phyloP scores from a whole-genome alignment of 148 eudicot species.

The Chenopodium suecicum region DNA sequence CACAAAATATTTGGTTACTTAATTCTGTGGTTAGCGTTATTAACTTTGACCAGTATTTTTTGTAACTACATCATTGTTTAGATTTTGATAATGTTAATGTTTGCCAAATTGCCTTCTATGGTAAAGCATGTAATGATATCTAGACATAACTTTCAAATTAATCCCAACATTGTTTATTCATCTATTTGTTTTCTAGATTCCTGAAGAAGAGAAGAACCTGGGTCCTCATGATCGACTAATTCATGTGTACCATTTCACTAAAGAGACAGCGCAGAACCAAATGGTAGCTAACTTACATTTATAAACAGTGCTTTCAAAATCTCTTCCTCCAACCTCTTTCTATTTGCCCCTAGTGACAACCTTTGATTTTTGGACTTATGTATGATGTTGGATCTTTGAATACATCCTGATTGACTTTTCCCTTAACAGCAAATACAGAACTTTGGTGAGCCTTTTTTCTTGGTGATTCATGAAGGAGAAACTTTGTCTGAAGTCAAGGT shows the following conservation, averaged over 20 bases:
- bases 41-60: neutral
- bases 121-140: neutral
- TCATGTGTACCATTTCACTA: constrained; percentile 83
- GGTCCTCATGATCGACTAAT: constrained; percentile 77
- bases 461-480: constrained; percentile 87
- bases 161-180: neutral
- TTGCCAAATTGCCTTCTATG: neutral
- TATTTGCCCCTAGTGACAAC: neutral
- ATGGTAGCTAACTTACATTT: constrained; percentile 36
- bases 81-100: neutral
- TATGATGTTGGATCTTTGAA: neutral
- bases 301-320: neutral
- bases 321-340: neutral
- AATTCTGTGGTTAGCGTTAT: neutral
- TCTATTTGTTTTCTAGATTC: constrained; percentile 49
- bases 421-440: constrained; percentile 70
- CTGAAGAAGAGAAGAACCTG: constrained; percentile 86
- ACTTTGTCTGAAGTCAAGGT: constrained; percentile 75
- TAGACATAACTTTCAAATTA: neutral
- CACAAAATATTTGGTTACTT: neutral
- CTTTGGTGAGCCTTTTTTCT: constrained; percentile 88
- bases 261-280: constrained; percentile 84
- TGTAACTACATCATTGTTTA: neutral
- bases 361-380: neutral
- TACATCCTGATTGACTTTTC: neutral